Evolutionary conservation across 805 yeast species (phyloP).

Genomic region (Cyberlindnera xylosilytica): DNA sequence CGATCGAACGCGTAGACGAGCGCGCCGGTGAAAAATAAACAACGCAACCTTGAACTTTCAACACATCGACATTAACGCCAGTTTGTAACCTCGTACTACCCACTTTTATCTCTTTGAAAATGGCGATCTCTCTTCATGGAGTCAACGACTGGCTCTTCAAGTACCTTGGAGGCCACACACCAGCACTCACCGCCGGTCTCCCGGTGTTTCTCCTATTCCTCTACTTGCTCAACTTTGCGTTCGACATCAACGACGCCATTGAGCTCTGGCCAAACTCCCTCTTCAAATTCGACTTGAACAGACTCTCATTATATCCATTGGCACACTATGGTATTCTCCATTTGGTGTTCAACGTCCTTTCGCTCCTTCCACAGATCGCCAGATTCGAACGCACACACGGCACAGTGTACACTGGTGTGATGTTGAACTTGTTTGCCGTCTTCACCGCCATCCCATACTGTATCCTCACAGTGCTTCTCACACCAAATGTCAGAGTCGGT

Average conservation of each 20-base stretch:
- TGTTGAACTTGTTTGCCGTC: constrained; percentile 69
- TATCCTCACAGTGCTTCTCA: constrained; percentile 36
- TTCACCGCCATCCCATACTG: constrained; percentile 46
- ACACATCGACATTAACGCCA: too few relatives aligned
- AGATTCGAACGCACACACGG: constrained; percentile 73
- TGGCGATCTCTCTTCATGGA: neutral
- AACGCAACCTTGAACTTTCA: too few relatives aligned
- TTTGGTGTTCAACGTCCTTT: constrained; percentile 53
- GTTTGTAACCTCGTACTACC: too few relatives aligned
- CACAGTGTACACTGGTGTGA: constrained; percentile 80
- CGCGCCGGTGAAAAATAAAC: too few relatives aligned
- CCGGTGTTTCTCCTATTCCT: constrained; percentile 50
- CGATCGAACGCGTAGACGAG: too few relatives aligned
- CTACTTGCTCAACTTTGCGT: constrained; percentile 32
- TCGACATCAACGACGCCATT: constrained; percentile 36
- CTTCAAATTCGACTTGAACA: constrained; percentile 36
- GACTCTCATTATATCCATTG: constrained; percentile 63
- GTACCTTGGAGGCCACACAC: constrained; percentile 32
- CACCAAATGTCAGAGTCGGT: constrained; percentile 49
- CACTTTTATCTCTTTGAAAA: too few relatives aligned
- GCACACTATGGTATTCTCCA: constrained; percentile 64
- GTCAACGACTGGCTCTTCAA: constrained; percentile 1
- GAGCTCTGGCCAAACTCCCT: constrained; percentile 56
- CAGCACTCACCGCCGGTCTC: constrained; percentile 64
- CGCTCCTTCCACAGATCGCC: constrained; percentile 57